Percentiles rank a stretch among this genome's conserved stretches.
These are phyloP conservation scores for Alloascoidea hylecoeti DNA, from an alignment of 805 yeast genomes.

Conservation along the genomic window DNA sequence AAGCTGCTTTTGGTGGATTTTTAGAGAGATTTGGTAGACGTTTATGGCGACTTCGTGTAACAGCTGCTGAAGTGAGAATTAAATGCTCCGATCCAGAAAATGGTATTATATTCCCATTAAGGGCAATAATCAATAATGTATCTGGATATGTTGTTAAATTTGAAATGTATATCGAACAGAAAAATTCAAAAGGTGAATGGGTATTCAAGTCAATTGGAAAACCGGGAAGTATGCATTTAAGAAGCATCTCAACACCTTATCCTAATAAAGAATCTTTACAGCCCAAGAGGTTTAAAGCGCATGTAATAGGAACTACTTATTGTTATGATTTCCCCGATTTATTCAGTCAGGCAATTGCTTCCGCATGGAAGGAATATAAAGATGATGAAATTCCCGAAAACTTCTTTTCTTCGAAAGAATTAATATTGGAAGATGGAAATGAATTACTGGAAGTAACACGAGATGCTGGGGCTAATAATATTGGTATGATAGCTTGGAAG, in stretches of 20 bases:
- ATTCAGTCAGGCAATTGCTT: slow-evolving; percentile 81
- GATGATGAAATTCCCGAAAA: slow-evolving; percentile 40
- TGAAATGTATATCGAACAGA: slow-evolving; percentile 88
- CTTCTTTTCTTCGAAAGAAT: slow-evolving; percentile 64
- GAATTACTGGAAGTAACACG: slow-evolving; percentile 77
- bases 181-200: slow-evolving; percentile 90
- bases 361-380: slow-evolving; percentile 54
- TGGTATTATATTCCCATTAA: slow-evolving; percentile 85
- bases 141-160: slow-evolving; percentile 96
- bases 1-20: slow-evolving; percentile 95
- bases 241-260: slow-evolving; percentile 91
- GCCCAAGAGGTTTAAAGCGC: slow-evolving; percentile 98
- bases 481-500: slow-evolving; percentile 97
- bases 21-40: slow-evolving; percentile 95
- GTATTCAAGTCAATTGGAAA: slow-evolving; percentile 84
- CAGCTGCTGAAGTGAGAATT: slow-evolving; percentile 95
- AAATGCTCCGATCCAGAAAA: slow-evolving; percentile 86
- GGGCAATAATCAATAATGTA: slow-evolving; percentile 93
- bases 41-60: slow-evolving; percentile 90
- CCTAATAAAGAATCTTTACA: slow-evolving; percentile 97
- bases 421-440: slow-evolving; percentile 61
- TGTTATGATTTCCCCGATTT: slow-evolving; percentile 98
- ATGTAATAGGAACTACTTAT: slow-evolving; percentile 94
- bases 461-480: slow-evolving; percentile 90
- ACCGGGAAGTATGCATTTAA: slow-evolving; percentile 95